Percentiles rank a stretch among this genome's conserved stretches.
phyloP scores from a whole-genome alignment of 192 early-diverging fungal species.

The Phlyctochytrium planicorne region DNA sequence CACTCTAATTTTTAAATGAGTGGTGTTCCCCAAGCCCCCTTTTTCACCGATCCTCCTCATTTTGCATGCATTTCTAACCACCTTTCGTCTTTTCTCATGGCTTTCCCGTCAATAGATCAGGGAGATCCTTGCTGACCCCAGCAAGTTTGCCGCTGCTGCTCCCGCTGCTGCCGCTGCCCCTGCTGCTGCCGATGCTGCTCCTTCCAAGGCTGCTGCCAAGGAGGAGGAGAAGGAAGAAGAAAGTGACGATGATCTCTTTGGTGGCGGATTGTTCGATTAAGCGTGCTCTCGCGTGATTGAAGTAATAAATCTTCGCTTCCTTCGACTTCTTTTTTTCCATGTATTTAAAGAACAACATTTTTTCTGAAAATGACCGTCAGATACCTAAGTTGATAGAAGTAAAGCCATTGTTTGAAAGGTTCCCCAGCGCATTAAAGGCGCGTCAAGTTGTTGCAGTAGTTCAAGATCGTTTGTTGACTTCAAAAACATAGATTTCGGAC shows the following conservation, averaged over 20 bases:
- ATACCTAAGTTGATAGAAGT: too few relatives aligned
- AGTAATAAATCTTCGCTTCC: too few relatives aligned
- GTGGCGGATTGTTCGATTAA: conserved; percentile 90
- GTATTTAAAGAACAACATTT: too few relatives aligned
- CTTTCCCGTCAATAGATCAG: conserved; percentile 66
- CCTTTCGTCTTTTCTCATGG: conserved; percentile 15
- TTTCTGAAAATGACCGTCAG: too few relatives aligned
- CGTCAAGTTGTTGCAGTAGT: too few relatives aligned
- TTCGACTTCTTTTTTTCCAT: too few relatives aligned
- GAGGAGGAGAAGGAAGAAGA: conserved; percentile 59
- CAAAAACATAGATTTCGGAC: too few relatives aligned
- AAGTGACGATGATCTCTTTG: conserved; percentile 87
- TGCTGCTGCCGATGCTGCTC: conserved; percentile 53
- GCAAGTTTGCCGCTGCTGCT: conserved; percentile 82
- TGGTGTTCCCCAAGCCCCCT: not conserved
- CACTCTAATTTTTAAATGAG: conserved; percentile 79
- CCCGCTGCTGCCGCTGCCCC: conserved; percentile 65
- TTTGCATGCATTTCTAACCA: not conserved
- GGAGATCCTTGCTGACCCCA: conserved; percentile 91
- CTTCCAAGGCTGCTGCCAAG: conserved; percentile 53
- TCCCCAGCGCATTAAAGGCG: too few relatives aligned
- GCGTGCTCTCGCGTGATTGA: too few relatives aligned
- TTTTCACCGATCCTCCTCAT: not conserved
- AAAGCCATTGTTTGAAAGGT: too few relatives aligned
- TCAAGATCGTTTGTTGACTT: too few relatives aligned